Evolutionary conservation across 2,329 filamentous ascomycete species (phyloP), one percentile per base, ranked within the genome.

Genomic region (Epichloe amarillans): DNA sequence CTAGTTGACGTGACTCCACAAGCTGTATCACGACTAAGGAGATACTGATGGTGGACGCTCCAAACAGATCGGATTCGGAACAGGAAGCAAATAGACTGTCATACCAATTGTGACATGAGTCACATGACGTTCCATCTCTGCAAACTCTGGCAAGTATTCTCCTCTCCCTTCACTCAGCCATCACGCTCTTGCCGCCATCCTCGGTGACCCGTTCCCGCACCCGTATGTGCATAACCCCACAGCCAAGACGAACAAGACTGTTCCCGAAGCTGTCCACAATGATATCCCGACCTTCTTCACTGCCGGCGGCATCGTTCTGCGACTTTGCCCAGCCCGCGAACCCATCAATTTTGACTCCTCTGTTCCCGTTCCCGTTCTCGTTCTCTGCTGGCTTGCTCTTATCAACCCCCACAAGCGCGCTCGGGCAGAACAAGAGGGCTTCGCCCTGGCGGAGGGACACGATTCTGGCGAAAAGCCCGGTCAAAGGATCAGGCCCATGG

Each of bases 401-500:
- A n/a, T 15, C 41, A 7, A 55, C 44, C 30, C 49, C 58, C 14
- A 73, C 53, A 1, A 72, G 58, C 0, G 71, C 72, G 38, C 64
- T 72, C 0, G 72, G 73, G 1, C 69, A 67, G 54, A 75, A 75
- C 6, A 76, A 45, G 2, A 76, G 58, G 1, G 71, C 72, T 50
- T 76, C 70, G 0, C 73, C 72, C 2, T 68, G 68, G 4, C 60
- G 60, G 11, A 75, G 62, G 5, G 59, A 56, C 8, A 75, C 67
- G 39, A 76, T 74, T 26, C 62, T 60, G 11, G 61, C 58, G 41
- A 76, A 72, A 1, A 75, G 57, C 23, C 67, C 65, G 1, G 39
- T 36, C 1, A 54, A 40, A 3, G 51, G 6, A 5, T 55, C 53
- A 0, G 19, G 15, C 8, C 11, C 6, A 6, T 30, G 19, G 3